phyloP scores from a whole-genome alignment of 2,329 filamentous ascomycete species.

The Aspergillus ibericus region DNA sequence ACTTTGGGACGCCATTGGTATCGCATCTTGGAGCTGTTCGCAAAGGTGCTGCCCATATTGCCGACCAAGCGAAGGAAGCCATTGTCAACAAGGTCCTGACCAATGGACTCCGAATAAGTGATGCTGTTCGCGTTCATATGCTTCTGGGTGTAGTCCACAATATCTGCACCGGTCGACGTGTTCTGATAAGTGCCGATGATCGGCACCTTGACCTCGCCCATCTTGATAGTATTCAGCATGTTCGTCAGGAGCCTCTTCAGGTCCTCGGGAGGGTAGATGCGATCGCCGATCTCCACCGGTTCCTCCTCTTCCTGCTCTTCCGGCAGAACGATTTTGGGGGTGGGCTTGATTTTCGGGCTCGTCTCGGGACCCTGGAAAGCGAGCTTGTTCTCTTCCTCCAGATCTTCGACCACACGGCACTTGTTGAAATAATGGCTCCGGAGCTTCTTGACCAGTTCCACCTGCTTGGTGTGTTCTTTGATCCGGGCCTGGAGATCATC shows the following conservation, averaged over 20 bases:
- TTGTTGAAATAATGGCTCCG: conserved; percentile 99
- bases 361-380: conserved; percentile 84
- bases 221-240: conserved; percentile 81
- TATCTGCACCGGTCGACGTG: conserved; percentile 85
- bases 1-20: conserved; percentile 96
- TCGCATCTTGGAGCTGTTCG: conserved; percentile 95
- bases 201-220: conserved; percentile 90
- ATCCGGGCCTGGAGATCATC: conserved; percentile 89
- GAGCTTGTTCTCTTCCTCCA: conserved; percentile 98
- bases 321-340: conserved; percentile 80
- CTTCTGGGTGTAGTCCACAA: conserved; percentile 91
- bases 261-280: conserved; percentile 79
- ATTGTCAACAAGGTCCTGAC: conserved; percentile 83
- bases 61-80: conserved; percentile 89
- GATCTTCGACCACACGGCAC: conserved; percentile 89
- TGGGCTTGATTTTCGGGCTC: conserved; percentile 61
- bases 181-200: conserved; percentile 95
- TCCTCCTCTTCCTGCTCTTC: conserved; percentile 71
- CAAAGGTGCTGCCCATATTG: conserved; percentile 92
- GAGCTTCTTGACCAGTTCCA: conserved; percentile 86
- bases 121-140: conserved; percentile 81
- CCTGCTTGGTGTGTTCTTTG: conserved; percentile 90
- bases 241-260: conserved; percentile 86
- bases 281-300: conserved; percentile 84
- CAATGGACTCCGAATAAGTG: conserved; percentile 89